Evolutionary conservation across 2,329 filamentous ascomycete genomes (phyloP).

Genomic region (Pseudonectria buxi): DNA sequence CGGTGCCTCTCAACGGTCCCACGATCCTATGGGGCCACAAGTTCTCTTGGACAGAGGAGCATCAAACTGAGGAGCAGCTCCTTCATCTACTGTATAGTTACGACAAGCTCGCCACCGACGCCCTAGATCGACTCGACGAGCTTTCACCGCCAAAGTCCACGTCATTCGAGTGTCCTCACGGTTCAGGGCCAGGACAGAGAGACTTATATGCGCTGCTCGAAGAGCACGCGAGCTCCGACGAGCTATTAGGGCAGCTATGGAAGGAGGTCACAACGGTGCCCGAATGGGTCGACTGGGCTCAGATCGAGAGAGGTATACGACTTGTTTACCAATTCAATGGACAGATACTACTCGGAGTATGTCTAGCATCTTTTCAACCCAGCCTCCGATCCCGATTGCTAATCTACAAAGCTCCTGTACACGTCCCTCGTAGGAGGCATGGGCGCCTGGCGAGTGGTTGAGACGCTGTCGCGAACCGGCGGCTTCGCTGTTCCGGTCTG

Average conservation of each 20-base stretch:
- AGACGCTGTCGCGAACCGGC: conserved; percentile 66
- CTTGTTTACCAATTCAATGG: conserved; percentile 72
- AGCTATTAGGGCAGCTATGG: conserved; percentile 54
- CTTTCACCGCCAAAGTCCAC: conserved; percentile 37
- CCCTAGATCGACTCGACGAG: conserved; percentile 55
- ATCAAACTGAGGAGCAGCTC: conserved; percentile 54
- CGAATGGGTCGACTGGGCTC: conserved; percentile 71
- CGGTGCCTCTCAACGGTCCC: background rate
- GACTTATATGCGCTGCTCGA: conserved; percentile 59
- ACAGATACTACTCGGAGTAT: conserved; percentile 53
- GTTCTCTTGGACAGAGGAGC: conserved; percentile 62
- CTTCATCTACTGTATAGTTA: conserved; percentile 57
- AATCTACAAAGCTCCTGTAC: conserved; percentile 44
- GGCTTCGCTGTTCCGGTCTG: conserved; percentile 66
- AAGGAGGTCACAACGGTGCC: conserved; percentile 59
- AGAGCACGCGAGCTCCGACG: conserved; percentile 50
- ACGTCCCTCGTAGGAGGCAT: conserved; percentile 63
- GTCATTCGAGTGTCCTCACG: conserved; percentile 23
- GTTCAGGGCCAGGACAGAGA: conserved; percentile 28
- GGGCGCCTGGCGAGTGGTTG: conserved; percentile 66
- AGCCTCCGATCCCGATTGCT: background rate
- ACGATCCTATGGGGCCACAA: conserved; percentile 34
- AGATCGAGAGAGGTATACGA: conserved; percentile 66
- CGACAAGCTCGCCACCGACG: conserved; percentile 61
- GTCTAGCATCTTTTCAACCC: conserved; percentile 7